A percentile compares a stretch with the other conserved stretches of the same genome.
Evolutionary conservation across 2,329 filamentous ascomycete genomes (phyloP).

Genomic region (Chalaropsis ovoidea): DNA sequence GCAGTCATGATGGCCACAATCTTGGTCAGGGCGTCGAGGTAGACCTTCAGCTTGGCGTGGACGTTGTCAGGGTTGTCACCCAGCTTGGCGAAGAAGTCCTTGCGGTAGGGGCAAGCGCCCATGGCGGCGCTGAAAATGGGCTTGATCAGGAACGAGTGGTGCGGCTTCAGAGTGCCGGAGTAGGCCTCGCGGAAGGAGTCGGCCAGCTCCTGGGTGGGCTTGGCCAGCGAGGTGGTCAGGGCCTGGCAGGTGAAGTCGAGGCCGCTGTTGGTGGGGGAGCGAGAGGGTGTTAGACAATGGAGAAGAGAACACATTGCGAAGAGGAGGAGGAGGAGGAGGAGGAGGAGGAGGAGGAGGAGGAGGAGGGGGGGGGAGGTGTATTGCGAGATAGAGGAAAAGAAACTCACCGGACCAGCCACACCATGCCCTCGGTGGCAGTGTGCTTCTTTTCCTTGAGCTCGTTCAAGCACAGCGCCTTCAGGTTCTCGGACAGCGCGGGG

Average conservation of each 20-base stretch:
- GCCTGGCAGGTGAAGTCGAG: constrained; percentile 89
- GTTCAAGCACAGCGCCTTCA: constrained; percentile 76
- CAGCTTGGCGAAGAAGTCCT: constrained; percentile 85
- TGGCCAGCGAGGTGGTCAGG: constrained; percentile 64
- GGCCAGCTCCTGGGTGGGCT: constrained; percentile 62
- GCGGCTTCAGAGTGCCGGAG: constrained; percentile 73
- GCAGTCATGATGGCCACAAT: constrained; percentile 63
- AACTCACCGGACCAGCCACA: constrained; percentile 78
- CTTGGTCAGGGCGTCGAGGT: constrained; percentile 68
- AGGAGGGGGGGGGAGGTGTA: neutral
- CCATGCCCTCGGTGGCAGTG: constrained; percentile 72
- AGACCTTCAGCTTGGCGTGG: constrained; percentile 52
- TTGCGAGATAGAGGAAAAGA: neutral
- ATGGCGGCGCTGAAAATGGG: constrained; percentile 89
- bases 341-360: neutral
- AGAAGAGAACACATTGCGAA: neutral
- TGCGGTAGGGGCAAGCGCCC: constrained; percentile 83
- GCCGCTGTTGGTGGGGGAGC: constrained; percentile 45
- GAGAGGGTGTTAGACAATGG: constrained; percentile 21
- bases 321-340: neutral
- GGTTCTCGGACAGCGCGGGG: constrained; percentile 65
- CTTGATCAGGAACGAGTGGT: constrained; percentile 84
- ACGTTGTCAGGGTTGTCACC: constrained; percentile 58
- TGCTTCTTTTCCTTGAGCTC: constrained; percentile 88
- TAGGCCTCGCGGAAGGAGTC: constrained; percentile 83